These are phyloP conservation scores for Phaseolus coccineus DNA, from an alignment of 331 rosid genomes.

Conservation along the genomic window DNA sequence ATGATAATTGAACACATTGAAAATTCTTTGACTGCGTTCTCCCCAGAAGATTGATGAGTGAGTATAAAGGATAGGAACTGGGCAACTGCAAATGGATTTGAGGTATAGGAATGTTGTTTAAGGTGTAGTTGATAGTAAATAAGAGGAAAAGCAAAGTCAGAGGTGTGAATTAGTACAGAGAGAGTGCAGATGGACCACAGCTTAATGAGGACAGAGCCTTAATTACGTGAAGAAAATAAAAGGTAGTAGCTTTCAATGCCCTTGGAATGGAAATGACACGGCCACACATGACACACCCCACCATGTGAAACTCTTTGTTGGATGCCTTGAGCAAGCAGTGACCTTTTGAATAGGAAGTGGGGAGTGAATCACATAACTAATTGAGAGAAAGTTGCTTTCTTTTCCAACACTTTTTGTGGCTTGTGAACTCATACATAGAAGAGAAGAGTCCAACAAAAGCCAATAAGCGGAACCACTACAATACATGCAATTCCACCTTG, in stretches of 20 bases:
- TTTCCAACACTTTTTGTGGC: constrained; percentile 43
- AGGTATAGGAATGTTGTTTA: constrained; percentile 12
- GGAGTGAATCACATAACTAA: constrained; percentile 45
- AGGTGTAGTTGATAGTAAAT: background rate
- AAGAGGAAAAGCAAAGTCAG: constrained; percentile 32
- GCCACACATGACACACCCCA: constrained; percentile 51
- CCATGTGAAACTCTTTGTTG: constrained; percentile 77
- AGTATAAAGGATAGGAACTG: constrained; percentile 25
- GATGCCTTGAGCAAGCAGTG: constrained; percentile 63
- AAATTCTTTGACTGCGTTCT: constrained; percentile 31
- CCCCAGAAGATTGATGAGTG: constrained; percentile 14
- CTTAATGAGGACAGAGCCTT: constrained; percentile 44
- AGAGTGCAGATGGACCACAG: constrained; percentile 50
- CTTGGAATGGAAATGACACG: constrained; percentile 54
- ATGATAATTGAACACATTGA: constrained; percentile 3
- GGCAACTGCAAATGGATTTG: constrained; percentile 17
- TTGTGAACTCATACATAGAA: background rate
- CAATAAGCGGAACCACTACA: constrained; percentile 14
- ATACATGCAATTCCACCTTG: constrained; percentile 38
- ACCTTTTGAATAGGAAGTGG: constrained; percentile 52
- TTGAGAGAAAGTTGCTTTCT: constrained; percentile 42
- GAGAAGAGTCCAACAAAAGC: constrained; percentile 45
- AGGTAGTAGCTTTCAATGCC: constrained; percentile 53
- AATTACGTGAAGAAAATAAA: constrained; percentile 55
- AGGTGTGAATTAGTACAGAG: constrained; percentile 28